Base-by-base conservation (phyloP, 306 rosid genomes). In the Sicyos edulis region DNA sequence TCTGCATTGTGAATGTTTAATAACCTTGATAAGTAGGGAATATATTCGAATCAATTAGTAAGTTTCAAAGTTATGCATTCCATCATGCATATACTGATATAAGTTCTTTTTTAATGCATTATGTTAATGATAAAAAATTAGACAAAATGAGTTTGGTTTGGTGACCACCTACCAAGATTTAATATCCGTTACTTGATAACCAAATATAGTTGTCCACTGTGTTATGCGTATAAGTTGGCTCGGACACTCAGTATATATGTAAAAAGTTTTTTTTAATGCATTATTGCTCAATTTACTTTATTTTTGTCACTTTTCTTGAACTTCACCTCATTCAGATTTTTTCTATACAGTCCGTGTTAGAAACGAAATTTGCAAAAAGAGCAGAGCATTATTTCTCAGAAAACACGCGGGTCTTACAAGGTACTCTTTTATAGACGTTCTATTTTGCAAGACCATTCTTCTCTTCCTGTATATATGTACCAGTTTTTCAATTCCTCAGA, bases 361-460 rank as follows among this genome's bases (percentile, higher is more conserved):
- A 81, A 60, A 56, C 83, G 8, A 21, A 78, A 76, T 84, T 88
- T 62, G 90, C 92, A 62, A 93, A 88, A 80, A 83, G 95, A 78
- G 99, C 97, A 73, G 91, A 91, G 65, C 99, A 91, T 80, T 93
- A 85, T 76, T 93, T 93, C 82, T 88, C 98, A 26, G 98, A 93
- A 82, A 93, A 81, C 78, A 78, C 52, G 82, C 96, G 98, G 14
- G 98, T 93, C 70, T 32, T 55, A 67, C 85, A 85, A 87, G 98
- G 98, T 92, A 76, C 42, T 47, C 29, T 68, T 51, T 68, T 34
- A 71, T 61, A 1, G 58, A 16, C 75, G 4, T 71, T 54, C 51
- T 47, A 74, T 61, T n/a, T 55, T 54, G 55, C 22, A 29, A 62
- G n/a, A 29, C 22, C 63, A 26, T 76, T 73, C 29, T 63, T 62